Evolutionary conservation across 805 yeast species (phyloP).

Genomic region (Spathaspora gorwiae): DNA sequence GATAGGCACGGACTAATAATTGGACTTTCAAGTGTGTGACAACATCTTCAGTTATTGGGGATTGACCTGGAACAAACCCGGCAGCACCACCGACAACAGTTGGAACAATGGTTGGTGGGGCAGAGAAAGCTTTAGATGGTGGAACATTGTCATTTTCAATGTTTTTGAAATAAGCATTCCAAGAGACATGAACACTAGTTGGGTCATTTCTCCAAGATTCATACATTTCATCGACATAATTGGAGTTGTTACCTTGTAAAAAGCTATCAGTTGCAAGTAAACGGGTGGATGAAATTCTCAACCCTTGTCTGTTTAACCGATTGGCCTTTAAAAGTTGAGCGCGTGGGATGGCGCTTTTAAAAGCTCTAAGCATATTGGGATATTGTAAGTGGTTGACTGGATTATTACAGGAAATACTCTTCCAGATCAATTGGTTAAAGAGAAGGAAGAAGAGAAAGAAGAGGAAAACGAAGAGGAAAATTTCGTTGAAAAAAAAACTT

Average conservation of each 20-base stretch:
- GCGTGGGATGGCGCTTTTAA: slow-evolving; percentile 34
- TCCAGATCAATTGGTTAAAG: slow-evolving; percentile 6
- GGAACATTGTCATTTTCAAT: slow-evolving; percentile 67
- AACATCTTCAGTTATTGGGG: slow-evolving; percentile 55
- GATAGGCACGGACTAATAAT: slow-evolving; percentile 95
- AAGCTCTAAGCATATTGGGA: slow-evolving; percentile 38
- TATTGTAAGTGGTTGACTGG: neutral
- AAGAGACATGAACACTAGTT: slow-evolving; percentile 83
- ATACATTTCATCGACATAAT: slow-evolving; percentile 97
- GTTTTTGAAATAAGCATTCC: slow-evolving; percentile 96
- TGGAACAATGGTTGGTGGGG: slow-evolving; percentile 90
- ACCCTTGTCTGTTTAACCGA: neutral
- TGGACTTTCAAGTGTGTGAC: slow-evolving; percentile 91
- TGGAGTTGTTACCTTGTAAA: slow-evolving; percentile 77
- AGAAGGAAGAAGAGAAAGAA: neutral
- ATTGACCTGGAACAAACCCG: slow-evolving; percentile 54
- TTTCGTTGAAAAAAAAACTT: neutral
- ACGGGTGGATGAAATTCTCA: slow-evolving; percentile 11
- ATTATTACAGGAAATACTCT: neutral
- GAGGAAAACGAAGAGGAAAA: neutral
- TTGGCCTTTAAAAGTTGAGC: slow-evolving; percentile 28
- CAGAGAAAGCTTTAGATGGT: slow-evolving; percentile 70
- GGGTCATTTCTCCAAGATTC: slow-evolving; percentile 90
- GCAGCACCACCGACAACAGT: slow-evolving; percentile 75
- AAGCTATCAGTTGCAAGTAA: slow-evolving; percentile 60